Percentiles rank a stretch among this genome's conserved stretches.
Conservation (phyloP, 2,329 filamentous ascomycete species). For the Fusarium chaquense region DNA sequence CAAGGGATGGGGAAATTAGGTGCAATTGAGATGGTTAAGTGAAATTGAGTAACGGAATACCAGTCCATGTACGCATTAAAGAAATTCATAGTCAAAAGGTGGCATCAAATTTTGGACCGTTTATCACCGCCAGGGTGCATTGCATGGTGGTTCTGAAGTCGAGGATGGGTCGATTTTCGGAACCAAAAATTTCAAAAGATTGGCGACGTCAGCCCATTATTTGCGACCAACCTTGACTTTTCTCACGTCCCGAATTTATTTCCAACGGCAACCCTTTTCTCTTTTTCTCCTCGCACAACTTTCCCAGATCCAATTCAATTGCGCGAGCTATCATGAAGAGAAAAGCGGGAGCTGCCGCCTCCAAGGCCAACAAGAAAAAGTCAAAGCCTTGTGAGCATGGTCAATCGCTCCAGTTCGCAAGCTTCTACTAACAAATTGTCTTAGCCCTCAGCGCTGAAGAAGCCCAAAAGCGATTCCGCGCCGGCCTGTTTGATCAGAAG, state of each 20-base stretch:
- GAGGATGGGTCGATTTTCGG: slow-evolving; percentile 48
- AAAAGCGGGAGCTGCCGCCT: slow-evolving; percentile 65
- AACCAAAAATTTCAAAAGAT: slow-evolving; percentile 41
- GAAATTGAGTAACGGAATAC: background rate
- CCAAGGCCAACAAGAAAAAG: slow-evolving; percentile 65
- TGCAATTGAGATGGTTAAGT: slow-evolving; percentile 5
- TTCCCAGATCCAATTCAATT: slow-evolving; percentile 36
- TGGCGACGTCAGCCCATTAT: slow-evolving; percentile 49
- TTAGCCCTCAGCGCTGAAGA: slow-evolving; percentile 62
- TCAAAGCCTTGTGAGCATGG: slow-evolving; percentile 60
- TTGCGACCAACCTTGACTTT: slow-evolving; percentile 26
- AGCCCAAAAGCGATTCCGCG: slow-evolving; percentile 70
- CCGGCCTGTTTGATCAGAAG: slow-evolving; percentile 72
- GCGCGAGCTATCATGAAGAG: slow-evolving; percentile 63
- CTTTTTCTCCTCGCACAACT: slow-evolving; percentile 10
- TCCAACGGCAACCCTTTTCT: slow-evolving; percentile 1
- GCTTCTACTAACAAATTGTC: slow-evolving; percentile 30
- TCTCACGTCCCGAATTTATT: slow-evolving; percentile 8
- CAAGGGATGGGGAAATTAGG: background rate
- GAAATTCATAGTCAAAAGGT: background rate
- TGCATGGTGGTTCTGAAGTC: slow-evolving; percentile 18
- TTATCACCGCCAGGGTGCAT: slow-evolving; percentile 15
- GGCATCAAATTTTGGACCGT: slow-evolving; percentile 1
- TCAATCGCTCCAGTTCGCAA: slow-evolving; percentile 21
- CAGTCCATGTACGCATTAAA: no score